A percentile compares a stretch with the other conserved stretches of the same genome.
Evolutionary conservation across 176 grass and related monocot species (phyloP).

Genomic region (Zea luxurians): DNA sequence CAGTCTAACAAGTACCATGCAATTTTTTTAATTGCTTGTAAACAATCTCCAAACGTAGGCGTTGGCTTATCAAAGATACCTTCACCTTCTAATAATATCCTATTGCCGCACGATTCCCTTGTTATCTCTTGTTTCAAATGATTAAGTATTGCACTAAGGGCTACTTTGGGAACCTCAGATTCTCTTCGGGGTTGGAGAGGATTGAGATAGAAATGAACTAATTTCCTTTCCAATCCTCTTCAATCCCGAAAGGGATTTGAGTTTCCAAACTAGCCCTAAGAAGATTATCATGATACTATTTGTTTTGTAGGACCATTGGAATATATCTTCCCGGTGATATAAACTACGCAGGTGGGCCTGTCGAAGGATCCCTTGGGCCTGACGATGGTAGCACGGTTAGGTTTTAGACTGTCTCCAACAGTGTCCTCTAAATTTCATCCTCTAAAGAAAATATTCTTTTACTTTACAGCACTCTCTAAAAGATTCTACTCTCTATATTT

Average conservation of each 20-base stretch:
- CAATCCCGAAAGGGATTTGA: no score
- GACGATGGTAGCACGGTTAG: slow-evolving; percentile 82
- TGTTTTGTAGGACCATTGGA: slow-evolving; percentile 70
- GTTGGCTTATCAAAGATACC: neutral
- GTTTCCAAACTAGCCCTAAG: no score
- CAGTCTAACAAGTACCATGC: neutral
- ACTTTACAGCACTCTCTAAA: no score
- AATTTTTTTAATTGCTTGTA: neutral
- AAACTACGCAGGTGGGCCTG: slow-evolving; percentile 87
- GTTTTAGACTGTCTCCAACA: no score
- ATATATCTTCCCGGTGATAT: slow-evolving; percentile 83
- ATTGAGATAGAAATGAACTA: no score
- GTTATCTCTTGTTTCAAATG: slow-evolving; percentile 15
- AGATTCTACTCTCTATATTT: no score
- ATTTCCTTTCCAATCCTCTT: no score
- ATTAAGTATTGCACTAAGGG: neutral
- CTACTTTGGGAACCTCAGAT: no score
- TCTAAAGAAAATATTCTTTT: no score
- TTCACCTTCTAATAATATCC: neutral
- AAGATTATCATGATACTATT: no score
- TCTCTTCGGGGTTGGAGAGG: no score
- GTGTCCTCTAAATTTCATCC: no score
- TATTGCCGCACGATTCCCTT: neutral
- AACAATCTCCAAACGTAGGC: neutral
- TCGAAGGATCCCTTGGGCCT: slow-evolving; percentile 69